A percentile compares a stretch with the other conserved stretches of the same genome.
Conservation (phyloP, 345 rosid genomes). For the Excoecaria agallocha region DNA sequence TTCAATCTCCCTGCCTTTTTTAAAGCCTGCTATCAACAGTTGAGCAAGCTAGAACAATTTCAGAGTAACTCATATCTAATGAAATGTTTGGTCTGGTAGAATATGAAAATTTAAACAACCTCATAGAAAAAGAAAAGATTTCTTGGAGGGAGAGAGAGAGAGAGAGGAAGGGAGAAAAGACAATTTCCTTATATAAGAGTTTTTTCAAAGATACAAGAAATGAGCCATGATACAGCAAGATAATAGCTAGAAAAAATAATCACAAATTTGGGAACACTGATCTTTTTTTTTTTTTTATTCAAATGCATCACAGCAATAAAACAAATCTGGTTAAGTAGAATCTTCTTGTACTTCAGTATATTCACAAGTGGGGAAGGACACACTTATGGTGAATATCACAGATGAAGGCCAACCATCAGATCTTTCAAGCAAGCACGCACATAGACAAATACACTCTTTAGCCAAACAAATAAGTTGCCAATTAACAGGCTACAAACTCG, state of each 20-base stretch:
- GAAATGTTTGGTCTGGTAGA: not conserved
- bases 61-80: not conserved
- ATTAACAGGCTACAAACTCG: not conserved
- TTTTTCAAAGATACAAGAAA: too few relatives aligned
- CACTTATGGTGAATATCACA: not conserved
- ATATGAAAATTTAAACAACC: not conserved
- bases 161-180: too few relatives aligned
- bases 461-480: too few relatives aligned
- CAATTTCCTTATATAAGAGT: too few relatives aligned
- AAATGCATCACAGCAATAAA: not conserved
- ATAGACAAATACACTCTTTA: too few relatives aligned
- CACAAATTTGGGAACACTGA: too few relatives aligned
- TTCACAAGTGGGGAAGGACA: not conserved
- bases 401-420: not conserved
- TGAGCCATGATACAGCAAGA: too few relatives aligned
- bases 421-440: not conserved
- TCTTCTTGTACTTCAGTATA: not conserved
- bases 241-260: too few relatives aligned
- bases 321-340: not conserved
- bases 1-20: not conserved
- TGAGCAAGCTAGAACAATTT: not conserved
- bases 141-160: not conserved
- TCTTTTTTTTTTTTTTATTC: too few relatives aligned
- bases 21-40: too few relatives aligned
- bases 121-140: not conserved